A percentile compares a stretch with the other conserved stretches of the same genome.
These are phyloP conservation scores for Aschersonia sp. DNA, from an alignment of 2,329 filamentous ascomycete species.

Conservation along the genomic window DNA sequence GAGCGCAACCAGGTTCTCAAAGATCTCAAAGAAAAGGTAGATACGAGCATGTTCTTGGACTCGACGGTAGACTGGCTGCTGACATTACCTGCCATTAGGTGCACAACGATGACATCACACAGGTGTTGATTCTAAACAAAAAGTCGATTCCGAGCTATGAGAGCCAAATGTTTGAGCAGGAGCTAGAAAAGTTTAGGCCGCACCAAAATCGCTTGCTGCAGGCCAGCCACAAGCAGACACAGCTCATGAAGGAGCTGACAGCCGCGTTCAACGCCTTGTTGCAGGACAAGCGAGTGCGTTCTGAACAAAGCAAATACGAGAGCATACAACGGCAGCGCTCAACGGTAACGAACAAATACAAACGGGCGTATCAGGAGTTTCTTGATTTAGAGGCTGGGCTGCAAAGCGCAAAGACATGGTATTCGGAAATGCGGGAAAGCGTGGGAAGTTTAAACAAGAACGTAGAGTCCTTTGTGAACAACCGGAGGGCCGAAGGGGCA, in stretches of 20 bases:
- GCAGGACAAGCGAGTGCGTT: conserved; percentile 84
- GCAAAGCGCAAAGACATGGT: conserved; percentile 81
- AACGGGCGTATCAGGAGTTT: conserved; percentile 83
- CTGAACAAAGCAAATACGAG: conserved; percentile 94
- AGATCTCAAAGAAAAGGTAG: conserved; percentile 92
- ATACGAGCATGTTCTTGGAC: conserved; percentile 7
- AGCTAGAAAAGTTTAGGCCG: conserved; percentile 92
- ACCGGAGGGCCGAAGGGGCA: conserved; percentile 78
- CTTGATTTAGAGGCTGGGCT: conserved; percentile 78
- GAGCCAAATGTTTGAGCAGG: conserved; percentile 80
- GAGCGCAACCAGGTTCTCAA: conserved; percentile 87
- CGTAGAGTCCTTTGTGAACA: conserved; percentile 93
- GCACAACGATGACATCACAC: conserved; percentile 92
- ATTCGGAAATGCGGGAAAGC: conserved; percentile 88
- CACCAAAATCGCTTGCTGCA: conserved; percentile 85
- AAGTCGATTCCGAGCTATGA: conserved; percentile 91
- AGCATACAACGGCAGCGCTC: conserved; percentile 69
- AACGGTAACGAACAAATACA: conserved; percentile 72
- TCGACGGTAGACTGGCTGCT: not conserved
- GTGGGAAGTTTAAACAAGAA: conserved; percentile 89
- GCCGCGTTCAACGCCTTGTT: conserved; percentile 73
- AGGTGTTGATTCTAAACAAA: conserved; percentile 94
- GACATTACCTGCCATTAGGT: conserved; percentile 37
- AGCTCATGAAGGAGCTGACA: conserved; percentile 89
- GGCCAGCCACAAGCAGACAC: conserved; percentile 88